Conservation (phyloP, 1,139 yeast species). For the Yamadazyma pseudoaaseri region DNA sequence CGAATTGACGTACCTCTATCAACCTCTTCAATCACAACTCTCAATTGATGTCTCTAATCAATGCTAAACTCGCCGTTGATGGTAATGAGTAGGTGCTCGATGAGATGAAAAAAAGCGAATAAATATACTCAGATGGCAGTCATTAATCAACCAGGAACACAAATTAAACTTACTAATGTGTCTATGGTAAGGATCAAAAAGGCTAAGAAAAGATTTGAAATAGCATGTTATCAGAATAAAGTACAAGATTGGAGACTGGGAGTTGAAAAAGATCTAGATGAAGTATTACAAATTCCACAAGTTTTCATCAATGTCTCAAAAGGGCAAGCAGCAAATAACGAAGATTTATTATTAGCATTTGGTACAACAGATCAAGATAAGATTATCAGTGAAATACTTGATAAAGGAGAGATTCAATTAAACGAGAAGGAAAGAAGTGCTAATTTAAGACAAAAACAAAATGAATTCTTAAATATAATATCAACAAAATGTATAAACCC, state of each 20-base stretch:
- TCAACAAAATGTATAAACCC: constrained; percentile 94
- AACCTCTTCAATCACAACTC: no score
- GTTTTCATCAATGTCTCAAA: constrained; percentile 91
- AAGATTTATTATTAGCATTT: constrained; percentile 72
- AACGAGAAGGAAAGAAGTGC: constrained; percentile 91
- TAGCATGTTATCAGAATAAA: constrained; percentile 95
- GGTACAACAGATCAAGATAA: constrained; percentile 73
- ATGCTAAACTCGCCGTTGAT: no score
- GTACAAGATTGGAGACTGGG: constrained; percentile 93
- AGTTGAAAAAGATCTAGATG: constrained; percentile 91
- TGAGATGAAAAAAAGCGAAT: neutral
- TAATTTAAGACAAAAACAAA: constrained; percentile 70
- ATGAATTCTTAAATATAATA: constrained; percentile 79
- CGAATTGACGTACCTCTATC: no score
- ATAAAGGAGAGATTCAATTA: constrained; percentile 90
- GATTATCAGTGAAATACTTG: constrained; percentile 75
- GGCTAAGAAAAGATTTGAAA: constrained; percentile 87
- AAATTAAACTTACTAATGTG: constrained; percentile 88
- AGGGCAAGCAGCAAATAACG: constrained; percentile 90
- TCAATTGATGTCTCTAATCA: no score
- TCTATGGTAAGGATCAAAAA: constrained; percentile 88
- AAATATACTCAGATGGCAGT: constrained; percentile 42
- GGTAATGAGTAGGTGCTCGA: no score
- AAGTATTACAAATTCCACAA: constrained; percentile 93
- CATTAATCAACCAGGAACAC: constrained; percentile 83